phyloP scores from a whole-genome alignment of 164 flowering plant genomes.

The Nelumbo lutea region DNA sequence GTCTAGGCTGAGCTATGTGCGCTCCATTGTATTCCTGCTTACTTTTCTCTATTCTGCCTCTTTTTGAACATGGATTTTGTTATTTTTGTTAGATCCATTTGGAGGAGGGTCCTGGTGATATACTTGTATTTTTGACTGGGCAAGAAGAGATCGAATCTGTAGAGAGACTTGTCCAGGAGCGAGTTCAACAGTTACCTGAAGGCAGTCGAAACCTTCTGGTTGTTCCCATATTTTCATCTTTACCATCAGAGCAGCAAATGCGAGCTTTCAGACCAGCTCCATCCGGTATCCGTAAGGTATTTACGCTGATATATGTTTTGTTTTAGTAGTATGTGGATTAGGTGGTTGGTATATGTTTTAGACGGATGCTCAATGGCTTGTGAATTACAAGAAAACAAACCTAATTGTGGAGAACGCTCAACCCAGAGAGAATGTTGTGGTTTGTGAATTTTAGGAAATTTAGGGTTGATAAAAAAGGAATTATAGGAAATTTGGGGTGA shows the following conservation, averaged over 20 bases:
- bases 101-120: slow-evolving; percentile 88
- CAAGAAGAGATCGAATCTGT: slow-evolving; percentile 98
- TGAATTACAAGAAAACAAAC: too few species aligned
- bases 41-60: neutral
- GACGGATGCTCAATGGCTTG: too few species aligned
- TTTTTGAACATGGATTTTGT: neutral
- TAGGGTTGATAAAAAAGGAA: too few species aligned
- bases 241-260: slow-evolving; percentile 91
- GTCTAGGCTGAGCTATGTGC: too few species aligned
- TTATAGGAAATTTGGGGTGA: too few species aligned
- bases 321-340: neutral
- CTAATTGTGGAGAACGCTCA: too few species aligned
- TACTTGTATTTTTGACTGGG: slow-evolving; percentile 92
- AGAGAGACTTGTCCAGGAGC: slow-evolving; percentile 62
- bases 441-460: too few species aligned
- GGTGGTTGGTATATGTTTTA: neutral
- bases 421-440: too few species aligned
- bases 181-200: slow-evolving; percentile 54
- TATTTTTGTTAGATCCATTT: slow-evolving; percentile 58
- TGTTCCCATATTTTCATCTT: slow-evolving; percentile 81
- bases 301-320: neutral
- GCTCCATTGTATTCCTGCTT: too few species aligned
- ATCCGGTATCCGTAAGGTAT: slow-evolving; percentile 82
- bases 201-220: slow-evolving; percentile 38
- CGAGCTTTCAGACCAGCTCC: slow-evolving; percentile 75